These are phyloP conservation scores for Penicillium sp. DNA, from an alignment of 2,329 filamentous ascomycete genomes.

Conservation along the genomic window DNA sequence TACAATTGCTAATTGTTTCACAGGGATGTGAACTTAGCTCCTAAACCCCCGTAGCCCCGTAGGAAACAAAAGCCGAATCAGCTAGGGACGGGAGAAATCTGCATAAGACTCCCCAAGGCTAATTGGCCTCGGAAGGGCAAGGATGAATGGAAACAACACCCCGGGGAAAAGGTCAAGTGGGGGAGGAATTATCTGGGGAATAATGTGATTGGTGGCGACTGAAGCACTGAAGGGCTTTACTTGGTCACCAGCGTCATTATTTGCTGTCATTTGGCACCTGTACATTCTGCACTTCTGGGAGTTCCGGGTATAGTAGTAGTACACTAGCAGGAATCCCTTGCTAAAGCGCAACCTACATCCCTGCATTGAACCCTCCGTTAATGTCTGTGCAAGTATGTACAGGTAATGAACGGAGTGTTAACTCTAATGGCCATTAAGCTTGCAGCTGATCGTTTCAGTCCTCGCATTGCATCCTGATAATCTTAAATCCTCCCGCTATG, in stretches of 20 bases:
- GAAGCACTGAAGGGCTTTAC: not conserved
- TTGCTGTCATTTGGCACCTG: not conserved
- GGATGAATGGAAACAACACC: constrained; percentile 5
- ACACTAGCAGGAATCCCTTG: too few species aligned
- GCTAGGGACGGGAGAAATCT: constrained; percentile 6
- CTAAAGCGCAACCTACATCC: too few species aligned
- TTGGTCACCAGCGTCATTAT: not conserved
- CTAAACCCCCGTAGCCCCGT: too few species aligned
- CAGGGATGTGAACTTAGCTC: not conserved
- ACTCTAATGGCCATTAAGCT: not conserved
- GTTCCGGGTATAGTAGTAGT: too few species aligned
- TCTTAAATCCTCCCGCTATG: not conserved
- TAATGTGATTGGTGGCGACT: not conserved
- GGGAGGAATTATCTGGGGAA: not conserved
- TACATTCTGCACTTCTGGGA: too few species aligned
- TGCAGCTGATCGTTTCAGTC: not conserved
- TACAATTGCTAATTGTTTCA: not conserved
- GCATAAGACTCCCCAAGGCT: not conserved
- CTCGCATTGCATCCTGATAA: not conserved
- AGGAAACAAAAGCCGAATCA: not conserved
- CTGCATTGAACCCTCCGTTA: too few species aligned
- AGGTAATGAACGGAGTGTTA: not conserved
- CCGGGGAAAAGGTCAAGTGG: constrained; percentile 8
- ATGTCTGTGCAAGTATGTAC: too few species aligned
- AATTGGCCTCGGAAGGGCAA: not conserved